Evolutionary conservation across 2,329 filamentous ascomycete species (phyloP), one percentile per base, ranked within the genome.

Genomic region (Claviceps arundinis): DNA sequence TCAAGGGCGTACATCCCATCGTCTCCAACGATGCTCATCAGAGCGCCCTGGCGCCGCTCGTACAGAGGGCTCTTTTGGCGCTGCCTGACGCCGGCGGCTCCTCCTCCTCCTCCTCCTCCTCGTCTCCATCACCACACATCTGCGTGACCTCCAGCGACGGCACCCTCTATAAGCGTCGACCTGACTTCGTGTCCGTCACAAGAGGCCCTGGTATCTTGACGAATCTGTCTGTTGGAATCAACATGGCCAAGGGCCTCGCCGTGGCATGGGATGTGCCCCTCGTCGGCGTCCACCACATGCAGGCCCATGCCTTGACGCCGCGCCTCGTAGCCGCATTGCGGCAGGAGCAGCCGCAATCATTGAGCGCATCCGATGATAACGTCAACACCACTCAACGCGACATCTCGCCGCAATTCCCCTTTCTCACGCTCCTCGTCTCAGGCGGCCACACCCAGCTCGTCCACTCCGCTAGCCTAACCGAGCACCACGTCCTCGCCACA

Each of bases 221-320:
- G 5, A 89, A 87, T 60, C 74, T 98, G 34, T 77, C 81, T 19
- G 81, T 84, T 16, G 93, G 93, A 0, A 66, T 97, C 11, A 83
- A 89, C 62, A 84, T 82, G 22, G 93, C 89, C 17, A 97, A 97
- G 68, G 93, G 89, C 0, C 75, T 97, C 19, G 82, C 90, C 0
- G 74, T 87, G 19, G 89, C 88, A 40, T 95, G 87, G 87, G 77
- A 82, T 57, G 77, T 89, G 40, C 90, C 91, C 3, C 71, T 97
- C 37, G 66, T 97, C 1, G 93, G 82, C 0, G 87, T 96, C 1
- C 87, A 98, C 66, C 93, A 98, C 67, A 97, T 98, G 93, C 90
- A 96, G 65, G 93, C 90, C 11, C 93, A 98, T 67, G 85, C 93
- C 17, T 71, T 98, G 56, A 97, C 93, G 17, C 87, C 91, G 16